A percentile compares a stretch with the other conserved stretches of the same genome.
These are phyloP conservation scores for Carex arenaria DNA, from an alignment of 202 grass and related monocot genomes.

Conservation along the genomic window DNA sequence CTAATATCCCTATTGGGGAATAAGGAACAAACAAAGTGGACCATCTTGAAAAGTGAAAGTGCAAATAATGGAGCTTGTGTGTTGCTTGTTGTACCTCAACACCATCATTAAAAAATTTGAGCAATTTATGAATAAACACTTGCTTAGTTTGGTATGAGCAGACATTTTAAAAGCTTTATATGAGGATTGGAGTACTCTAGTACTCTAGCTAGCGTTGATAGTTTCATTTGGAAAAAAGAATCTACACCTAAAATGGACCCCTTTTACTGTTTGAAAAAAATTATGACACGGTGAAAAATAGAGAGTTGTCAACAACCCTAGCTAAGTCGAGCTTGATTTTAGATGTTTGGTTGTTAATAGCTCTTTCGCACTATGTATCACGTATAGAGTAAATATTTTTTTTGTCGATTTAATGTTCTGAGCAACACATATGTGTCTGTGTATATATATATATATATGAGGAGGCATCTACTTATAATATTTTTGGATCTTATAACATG, in stretches of 20 bases:
- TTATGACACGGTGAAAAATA: background rate
- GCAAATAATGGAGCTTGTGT: conserved; percentile 7
- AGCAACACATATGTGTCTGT: no score
- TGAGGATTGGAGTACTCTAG: background rate
- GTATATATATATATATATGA: no score
- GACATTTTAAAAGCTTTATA: background rate
- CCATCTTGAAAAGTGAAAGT: conserved; percentile 7
- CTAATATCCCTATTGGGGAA: background rate
- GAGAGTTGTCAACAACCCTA: no score
- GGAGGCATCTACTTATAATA: no score
- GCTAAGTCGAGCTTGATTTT: no score
- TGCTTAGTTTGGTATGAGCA: background rate
- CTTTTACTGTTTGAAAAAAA: background rate
- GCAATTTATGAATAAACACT: background rate
- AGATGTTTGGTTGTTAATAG: no score
- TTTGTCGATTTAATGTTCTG: no score
- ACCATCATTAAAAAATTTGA: background rate
- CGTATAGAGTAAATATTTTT: no score
- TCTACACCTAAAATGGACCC: background rate
- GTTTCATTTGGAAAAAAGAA: background rate
- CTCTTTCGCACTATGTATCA: no score
- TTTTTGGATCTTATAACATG: no score
- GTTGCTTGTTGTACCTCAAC: background rate
- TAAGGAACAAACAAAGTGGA: background rate
- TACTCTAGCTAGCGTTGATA: background rate